Conservation (phyloP, 2,329 filamentous ascomycete species). For the Anisogramma anomala region DNA sequence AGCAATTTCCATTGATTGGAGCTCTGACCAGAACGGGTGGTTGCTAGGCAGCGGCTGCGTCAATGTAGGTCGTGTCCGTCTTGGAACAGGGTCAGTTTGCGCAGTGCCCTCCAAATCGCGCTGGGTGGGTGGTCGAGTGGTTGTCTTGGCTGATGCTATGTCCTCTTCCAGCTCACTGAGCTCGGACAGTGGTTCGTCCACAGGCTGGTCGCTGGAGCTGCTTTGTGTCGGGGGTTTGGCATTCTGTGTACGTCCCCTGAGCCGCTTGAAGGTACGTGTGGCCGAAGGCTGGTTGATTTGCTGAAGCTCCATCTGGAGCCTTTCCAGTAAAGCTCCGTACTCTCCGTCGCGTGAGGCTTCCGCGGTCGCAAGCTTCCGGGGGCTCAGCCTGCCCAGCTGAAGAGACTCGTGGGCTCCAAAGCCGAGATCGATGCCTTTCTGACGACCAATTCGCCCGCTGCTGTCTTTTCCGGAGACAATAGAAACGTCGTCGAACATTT, state of each 20-base stretch:
- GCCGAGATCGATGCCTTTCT: conserved; percentile 39
- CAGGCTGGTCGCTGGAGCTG: conserved; percentile 11
- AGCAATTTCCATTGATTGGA: conserved; percentile 3
- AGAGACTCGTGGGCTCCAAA: conserved; percentile 43
- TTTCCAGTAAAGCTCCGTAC: conserved; percentile 32
- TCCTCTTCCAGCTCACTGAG: conserved; percentile 44
- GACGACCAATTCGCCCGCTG: conserved; percentile 16
- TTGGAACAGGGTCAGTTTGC: not conserved
- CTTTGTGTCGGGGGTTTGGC: not conserved
- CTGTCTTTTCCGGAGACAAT: conserved; percentile 18
- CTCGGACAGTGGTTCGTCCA: conserved; percentile 32
- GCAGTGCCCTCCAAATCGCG: not conserved
- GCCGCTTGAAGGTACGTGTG: conserved; percentile 17
- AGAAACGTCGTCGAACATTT: conserved; percentile 28
- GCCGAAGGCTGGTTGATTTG: conserved; percentile 17
- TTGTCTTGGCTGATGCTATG: conserved; percentile 14
- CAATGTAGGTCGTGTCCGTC: not conserved
- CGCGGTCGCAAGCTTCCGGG: conserved; percentile 18
- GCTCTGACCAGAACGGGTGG: conserved; percentile 6
- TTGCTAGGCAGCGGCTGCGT: conserved; percentile 7
- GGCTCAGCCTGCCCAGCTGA: conserved; percentile 27
- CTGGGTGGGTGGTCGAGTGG: not conserved
- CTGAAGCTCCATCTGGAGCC: conserved; percentile 31
- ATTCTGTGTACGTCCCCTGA: not conserved
- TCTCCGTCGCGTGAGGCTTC: conserved; percentile 24